phyloP scores from a whole-genome alignment of 805 yeast genomes.

The Yarrowia porcina region DNA sequence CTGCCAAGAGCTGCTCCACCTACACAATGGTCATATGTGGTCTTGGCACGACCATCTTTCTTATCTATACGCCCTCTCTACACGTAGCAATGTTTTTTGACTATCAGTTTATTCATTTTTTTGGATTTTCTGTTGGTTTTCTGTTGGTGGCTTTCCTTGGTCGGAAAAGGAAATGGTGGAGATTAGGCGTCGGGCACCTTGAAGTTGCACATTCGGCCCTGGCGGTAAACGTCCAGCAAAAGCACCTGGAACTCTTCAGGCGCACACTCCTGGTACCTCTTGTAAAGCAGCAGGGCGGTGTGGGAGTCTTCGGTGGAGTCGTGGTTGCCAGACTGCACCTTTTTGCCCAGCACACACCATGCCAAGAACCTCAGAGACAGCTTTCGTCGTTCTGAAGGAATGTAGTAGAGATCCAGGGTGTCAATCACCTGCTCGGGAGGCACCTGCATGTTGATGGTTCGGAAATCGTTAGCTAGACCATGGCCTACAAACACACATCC shows the following conservation, averaged over 20 bases:
- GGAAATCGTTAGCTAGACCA: conserved; percentile 84
- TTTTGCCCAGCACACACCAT: conserved; percentile 66
- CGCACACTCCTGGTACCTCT: conserved; percentile 62
- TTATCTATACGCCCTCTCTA: not conserved
- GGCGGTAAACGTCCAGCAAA: conserved; percentile 60
- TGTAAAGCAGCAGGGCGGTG: conserved; percentile 76
- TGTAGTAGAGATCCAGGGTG: conserved; percentile 75
- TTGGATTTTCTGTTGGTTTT: conserved; percentile 20
- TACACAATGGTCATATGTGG: not conserved
- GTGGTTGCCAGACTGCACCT: conserved; percentile 90
- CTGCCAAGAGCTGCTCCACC: not conserved
- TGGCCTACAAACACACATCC: conserved; percentile 96
- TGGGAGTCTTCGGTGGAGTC: conserved; percentile 96
- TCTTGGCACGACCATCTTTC: not conserved
- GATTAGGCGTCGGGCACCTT: conserved; percentile 35
- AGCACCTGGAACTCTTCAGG: conserved; percentile 56
- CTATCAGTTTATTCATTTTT: conserved; percentile 24
- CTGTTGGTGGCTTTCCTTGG: not conserved
- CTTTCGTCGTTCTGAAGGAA: conserved; percentile 70
- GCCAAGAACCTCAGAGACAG: conserved; percentile 83
- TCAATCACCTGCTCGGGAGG: conserved; percentile 85
- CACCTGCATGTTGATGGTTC: conserved; percentile 87
- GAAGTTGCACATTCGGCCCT: conserved; percentile 41
- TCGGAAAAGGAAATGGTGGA: not conserved
- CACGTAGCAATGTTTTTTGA: not conserved